Base-by-base conservation (phyloP, 257 asterid genomes). In the Asclepias syriaca region DNA sequence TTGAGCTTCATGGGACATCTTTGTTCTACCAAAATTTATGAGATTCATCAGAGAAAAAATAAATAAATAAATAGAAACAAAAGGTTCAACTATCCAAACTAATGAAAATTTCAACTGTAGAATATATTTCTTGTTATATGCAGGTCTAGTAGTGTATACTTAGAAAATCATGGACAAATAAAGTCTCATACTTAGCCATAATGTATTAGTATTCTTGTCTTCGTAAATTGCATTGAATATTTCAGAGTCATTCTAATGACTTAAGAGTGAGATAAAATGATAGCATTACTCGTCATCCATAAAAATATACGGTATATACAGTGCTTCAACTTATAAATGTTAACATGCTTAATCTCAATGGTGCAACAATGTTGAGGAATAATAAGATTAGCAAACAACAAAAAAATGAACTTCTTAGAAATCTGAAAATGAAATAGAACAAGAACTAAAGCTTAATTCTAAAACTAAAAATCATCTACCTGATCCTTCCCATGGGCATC, bases 401-500 rank as follows among this genome's bases (percentile, higher is more conserved):
- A 61, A 61, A 0, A 34, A 61, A 6, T 32, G 45, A 34, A 32
- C 22, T 32, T 5, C 48, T 11, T 5, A 8, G 14, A 61, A 64
- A 64, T 37, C 19, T 37, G 45, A 1, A 8, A 57, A 69, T 76
- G 15, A 50, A 4, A 39, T 46, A 24, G 48, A 46, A 55, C 43
- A 74, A 22, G 61, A 66, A 75, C 45, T 54, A 32, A 43, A 69
- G 73, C 58, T 53, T 54, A 72, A 54, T 27, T 55, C 43, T 22
- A 43, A 15, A 45, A 58, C 40, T 71, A 79, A 70, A 60, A 66
- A 9, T 50, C 46, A 34, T 32, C 40, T 78, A 91, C 98, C 99
- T 91, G 96, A 87, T 94, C 99, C 81, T 94, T 94, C 73, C 99
- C 99, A 55, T 89, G 84, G 32, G 82, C 95, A 79, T 91, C 98